Evolutionary conservation across 306 rosid genomes (phyloP).

Genomic region (Erythrophleum fordii): DNA sequence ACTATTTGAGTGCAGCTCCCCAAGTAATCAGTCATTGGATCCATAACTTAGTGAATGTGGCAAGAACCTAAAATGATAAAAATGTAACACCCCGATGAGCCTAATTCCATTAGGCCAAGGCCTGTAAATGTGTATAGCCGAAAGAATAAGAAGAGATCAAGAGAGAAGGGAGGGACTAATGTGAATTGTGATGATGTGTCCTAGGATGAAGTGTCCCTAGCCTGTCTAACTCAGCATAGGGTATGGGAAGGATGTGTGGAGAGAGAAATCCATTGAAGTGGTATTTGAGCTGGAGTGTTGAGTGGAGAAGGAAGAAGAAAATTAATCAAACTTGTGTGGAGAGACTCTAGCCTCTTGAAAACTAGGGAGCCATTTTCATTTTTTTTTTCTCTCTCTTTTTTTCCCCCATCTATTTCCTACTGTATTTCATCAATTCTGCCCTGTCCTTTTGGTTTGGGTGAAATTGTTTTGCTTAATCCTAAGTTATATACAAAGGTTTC

Average conservation of each 20-base stretch:
- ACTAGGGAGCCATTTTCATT: not conserved
- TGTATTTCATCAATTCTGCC: not conserved
- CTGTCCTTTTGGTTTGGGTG: not conserved
- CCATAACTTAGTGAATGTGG: not conserved
- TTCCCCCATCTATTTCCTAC: not conserved
- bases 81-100: not conserved
- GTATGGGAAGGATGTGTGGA: not conserved
- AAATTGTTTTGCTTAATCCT: not conserved
- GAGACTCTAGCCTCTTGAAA: not conserved
- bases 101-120: not conserved
- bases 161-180: not conserved
- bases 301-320: not conserved
- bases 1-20: not conserved
- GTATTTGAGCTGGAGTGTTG: not conserved
- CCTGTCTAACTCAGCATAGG: not conserved
- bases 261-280: not conserved
- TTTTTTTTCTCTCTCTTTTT: not conserved
- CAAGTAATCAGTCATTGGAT: not conserved
- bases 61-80: not conserved
- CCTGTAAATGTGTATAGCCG: not conserved
- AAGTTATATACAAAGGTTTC: not conserved
- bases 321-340: not conserved
- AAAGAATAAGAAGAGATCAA: not conserved
- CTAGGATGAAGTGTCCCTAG: not conserved
- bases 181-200: not conserved